Evolutionary conservation across 2,329 filamentous ascomycete genomes (phyloP).

Genomic region (Trichoderma sp.): DNA sequence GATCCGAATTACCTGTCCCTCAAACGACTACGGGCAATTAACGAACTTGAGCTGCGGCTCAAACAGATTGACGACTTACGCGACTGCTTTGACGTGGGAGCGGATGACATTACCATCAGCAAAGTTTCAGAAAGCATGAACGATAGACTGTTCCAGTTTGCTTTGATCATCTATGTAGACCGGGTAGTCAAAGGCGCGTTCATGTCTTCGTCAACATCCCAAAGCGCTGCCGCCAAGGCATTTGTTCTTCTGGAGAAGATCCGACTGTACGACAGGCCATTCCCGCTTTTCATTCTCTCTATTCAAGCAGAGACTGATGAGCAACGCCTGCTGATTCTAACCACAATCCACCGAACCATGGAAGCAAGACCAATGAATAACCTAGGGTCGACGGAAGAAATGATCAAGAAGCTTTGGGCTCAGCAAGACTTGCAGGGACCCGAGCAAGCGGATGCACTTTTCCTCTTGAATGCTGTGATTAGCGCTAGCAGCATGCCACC

Average conservation of each 20-base stretch:
- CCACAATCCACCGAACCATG: neutral
- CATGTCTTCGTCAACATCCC: slow-evolving; percentile 2
- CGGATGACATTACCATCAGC: slow-evolving; percentile 4
- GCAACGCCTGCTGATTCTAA: slow-evolving; percentile 3
- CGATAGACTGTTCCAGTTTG: slow-evolving; percentile 13
- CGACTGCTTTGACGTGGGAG: slow-evolving; percentile 4
- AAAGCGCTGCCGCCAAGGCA: slow-evolving; percentile 4
- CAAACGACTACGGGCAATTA: slow-evolving; percentile 1
- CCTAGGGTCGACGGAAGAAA: neutral
- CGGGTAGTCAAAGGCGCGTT: slow-evolving; percentile 15
- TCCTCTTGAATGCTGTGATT: slow-evolving; percentile 16
- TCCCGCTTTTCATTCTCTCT: slow-evolving; percentile 4
- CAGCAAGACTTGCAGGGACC: slow-evolving; percentile 19
- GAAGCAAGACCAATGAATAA: slow-evolving; percentile 14
- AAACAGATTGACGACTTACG: slow-evolving; percentile 15
- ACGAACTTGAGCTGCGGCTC: slow-evolving; percentile 3
- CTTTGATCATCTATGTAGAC: slow-evolving; percentile 18
- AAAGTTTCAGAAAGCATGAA: slow-evolving; percentile 1
- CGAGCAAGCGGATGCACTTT: slow-evolving; percentile 17
- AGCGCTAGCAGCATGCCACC: slow-evolving; percentile 16
- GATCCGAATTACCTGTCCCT: slow-evolving; percentile 11
- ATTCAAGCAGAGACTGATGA: slow-evolving; percentile 19
- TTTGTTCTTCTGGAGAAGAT: slow-evolving; percentile 11
- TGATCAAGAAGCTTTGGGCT: slow-evolving; percentile 18
- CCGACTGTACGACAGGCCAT: slow-evolving; percentile 12